Conservation (phyloP, 164 flowering plant genomes). For the Chloranthus sessilifolius region DNA sequence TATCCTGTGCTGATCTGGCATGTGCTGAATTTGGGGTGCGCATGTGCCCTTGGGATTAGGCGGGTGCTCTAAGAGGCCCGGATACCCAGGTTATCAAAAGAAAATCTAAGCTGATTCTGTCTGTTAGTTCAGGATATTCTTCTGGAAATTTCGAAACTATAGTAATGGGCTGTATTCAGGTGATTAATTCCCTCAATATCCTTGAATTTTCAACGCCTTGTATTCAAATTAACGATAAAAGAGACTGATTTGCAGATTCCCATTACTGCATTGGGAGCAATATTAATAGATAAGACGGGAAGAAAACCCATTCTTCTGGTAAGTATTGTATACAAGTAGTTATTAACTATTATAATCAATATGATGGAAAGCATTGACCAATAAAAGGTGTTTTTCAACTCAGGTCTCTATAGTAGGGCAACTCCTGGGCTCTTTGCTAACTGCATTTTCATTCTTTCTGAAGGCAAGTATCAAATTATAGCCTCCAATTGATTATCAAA, state of each 20-base stretch:
- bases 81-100: no score
- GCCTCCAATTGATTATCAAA: no score
- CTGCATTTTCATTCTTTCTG: constrained; percentile 61
- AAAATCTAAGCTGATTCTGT: no score
- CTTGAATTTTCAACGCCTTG: no score
- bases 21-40: no score
- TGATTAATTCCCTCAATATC: no score
- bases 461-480: no score
- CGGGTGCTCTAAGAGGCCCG: no score
- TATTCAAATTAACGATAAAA: no score
- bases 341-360: background rate
- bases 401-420: constrained; percentile 73
- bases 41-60: no score
- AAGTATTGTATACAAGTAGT: constrained; percentile 3
- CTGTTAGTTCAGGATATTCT: constrained; percentile 39
- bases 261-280: constrained; percentile 53
- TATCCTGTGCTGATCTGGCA: no score
- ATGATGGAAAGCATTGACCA: background rate
- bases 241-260: constrained; percentile 55
- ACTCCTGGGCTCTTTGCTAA: constrained; percentile 45
- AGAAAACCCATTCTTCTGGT: constrained; percentile 80
- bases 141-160: constrained; percentile 38
- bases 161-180: constrained; percentile 45
- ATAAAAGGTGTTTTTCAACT: background rate
- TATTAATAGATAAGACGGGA: constrained; percentile 70